Conservation (phyloP, 345 rosid species). For the Conringia planisiliqua region DNA sequence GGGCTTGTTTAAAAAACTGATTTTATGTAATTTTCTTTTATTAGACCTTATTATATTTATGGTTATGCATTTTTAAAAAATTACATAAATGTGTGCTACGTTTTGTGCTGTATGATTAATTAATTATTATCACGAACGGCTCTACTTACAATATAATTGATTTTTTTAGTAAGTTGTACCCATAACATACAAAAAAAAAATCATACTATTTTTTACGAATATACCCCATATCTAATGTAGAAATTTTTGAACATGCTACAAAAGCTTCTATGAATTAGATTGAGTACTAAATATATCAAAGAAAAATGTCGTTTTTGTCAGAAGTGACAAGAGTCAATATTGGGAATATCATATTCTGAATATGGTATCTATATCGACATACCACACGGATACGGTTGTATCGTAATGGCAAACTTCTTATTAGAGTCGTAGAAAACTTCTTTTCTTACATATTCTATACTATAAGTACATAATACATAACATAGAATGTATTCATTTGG, state of each 20-base stretch:
- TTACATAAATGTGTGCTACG: not conserved
- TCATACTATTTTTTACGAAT: too few relatives aligned
- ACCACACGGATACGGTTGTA: not conserved
- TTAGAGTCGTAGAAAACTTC: not conserved
- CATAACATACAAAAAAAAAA: not conserved
- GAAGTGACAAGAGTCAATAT: not conserved
- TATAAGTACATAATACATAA: not conserved
- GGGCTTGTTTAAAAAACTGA: slow-evolving; percentile 40
- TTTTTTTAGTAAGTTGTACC: not conserved
- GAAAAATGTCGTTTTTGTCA: too few relatives aligned
- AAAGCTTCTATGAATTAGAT: not conserved
- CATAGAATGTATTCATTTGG: slow-evolving; percentile 3
- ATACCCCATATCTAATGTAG: too few relatives aligned
- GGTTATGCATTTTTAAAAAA: not conserved
- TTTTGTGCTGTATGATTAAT: slow-evolving; percentile 1
- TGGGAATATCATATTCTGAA: not conserved
- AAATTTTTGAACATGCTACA: too few relatives aligned
- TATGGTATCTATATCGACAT: not conserved
- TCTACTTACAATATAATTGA: not conserved
- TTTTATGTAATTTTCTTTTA: slow-evolving; percentile 6
- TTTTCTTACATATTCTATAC: not conserved
- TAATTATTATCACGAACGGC: not conserved
- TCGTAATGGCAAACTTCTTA: too few relatives aligned
- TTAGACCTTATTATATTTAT: slow-evolving; percentile 16
- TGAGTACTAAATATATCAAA: too few relatives aligned